Percentiles rank a stretch among this genome's conserved stretches.
Evolutionary conservation across 176 grass and related monocot genomes (phyloP).

Genomic region (Canna indica): DNA sequence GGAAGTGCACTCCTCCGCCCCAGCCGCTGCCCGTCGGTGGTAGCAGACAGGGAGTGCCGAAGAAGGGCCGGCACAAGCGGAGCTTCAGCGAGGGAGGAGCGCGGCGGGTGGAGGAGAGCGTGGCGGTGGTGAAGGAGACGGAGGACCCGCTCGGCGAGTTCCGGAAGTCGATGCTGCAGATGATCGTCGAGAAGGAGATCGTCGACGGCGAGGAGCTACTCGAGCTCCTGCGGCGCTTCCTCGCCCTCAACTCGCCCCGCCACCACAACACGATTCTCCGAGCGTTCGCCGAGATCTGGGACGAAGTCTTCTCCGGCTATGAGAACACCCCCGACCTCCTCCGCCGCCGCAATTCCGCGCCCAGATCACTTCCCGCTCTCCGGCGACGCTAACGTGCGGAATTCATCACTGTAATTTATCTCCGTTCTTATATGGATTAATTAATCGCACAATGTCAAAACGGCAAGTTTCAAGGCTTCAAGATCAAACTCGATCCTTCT

Average conservation of each 20-base stretch:
- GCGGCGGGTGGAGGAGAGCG: conserved; percentile 2
- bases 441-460: neutral
- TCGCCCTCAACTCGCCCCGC: neutral
- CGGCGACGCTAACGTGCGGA: neutral
- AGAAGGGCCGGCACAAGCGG: neutral
- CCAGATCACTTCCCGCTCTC: neutral
- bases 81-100: neutral
- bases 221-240: conserved; percentile 3
- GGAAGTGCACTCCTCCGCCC: neutral
- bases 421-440: neutral
- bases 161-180: conserved; percentile 15
- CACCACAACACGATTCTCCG: neutral
- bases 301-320: conserved; percentile 15
- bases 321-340: conserved; percentile 9
- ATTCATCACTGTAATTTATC: neutral
- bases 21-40: no score
- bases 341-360: neutral
- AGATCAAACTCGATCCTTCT: no score
- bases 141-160: conserved; percentile 12
- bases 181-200: conserved; percentile 20
- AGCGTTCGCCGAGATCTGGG: conserved; percentile 15
- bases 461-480: neutral
- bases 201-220: conserved; percentile 13
- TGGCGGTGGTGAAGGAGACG: conserved; percentile 13
- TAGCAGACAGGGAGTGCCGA: no score